Percentiles rank a stretch among this genome's conserved stretches.
phyloP scores from a whole-genome alignment of 2,329 filamentous ascomycete species.

The Botrytis elliptica region DNA sequence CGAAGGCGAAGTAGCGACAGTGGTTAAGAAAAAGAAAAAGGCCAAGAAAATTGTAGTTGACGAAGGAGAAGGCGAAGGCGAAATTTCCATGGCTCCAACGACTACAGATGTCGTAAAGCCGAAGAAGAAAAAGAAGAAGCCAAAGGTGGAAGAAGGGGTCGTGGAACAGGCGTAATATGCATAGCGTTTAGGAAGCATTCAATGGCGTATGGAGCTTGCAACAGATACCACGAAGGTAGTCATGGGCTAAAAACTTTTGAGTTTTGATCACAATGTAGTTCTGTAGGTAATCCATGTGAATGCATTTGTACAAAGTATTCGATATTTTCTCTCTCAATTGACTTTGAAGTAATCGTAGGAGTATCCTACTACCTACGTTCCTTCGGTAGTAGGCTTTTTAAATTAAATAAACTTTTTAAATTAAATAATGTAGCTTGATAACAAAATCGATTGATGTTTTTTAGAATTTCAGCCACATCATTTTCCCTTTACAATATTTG shows the following conservation, averaged over 20 bases:
- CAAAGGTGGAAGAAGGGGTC: constrained; percentile 27
- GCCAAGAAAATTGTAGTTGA: constrained; percentile 42
- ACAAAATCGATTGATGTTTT: no score
- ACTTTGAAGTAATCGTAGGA: background rate
- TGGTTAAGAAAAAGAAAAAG: constrained; percentile 51
- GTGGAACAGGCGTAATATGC: constrained; percentile 20
- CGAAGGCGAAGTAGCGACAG: constrained; percentile 28
- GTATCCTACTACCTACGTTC: no score
- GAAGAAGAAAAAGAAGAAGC: constrained; percentile 49
- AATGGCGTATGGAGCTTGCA: constrained; percentile 21
- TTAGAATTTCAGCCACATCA: no score
- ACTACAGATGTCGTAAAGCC: constrained; percentile 38
- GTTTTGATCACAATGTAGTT: constrained; percentile 4
- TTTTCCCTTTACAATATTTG: no score
- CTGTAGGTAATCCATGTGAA: background rate
- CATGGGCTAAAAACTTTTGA: constrained; percentile 2
- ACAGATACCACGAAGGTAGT: constrained; percentile 18
- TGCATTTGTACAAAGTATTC: background rate
- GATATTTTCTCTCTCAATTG: background rate
- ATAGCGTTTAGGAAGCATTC: constrained; percentile 19
- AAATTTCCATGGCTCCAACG: constrained; percentile 24
- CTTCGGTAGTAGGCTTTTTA: no score
- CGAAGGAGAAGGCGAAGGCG: constrained; percentile 30
- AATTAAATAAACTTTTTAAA: no score
- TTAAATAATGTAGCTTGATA: no score